These are phyloP conservation scores for Magnaporthales sp. DNA, from an alignment of 2,329 filamentous ascomycete genomes.

Conservation along the genomic window DNA sequence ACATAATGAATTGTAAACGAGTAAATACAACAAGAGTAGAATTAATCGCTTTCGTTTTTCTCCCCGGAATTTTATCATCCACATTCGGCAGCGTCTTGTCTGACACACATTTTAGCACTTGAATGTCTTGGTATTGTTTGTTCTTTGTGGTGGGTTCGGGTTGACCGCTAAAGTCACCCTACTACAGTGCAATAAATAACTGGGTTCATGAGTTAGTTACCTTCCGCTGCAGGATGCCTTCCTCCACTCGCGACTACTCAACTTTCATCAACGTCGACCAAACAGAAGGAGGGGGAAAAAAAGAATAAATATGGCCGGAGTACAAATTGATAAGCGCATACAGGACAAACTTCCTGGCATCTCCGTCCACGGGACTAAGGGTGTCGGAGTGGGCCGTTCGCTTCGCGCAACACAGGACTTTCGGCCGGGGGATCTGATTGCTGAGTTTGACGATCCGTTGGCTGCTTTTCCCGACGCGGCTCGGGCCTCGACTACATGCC, in stretches of 20 bases:
- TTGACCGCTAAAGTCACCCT: neutral
- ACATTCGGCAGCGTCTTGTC: no score
- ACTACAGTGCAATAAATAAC: neutral
- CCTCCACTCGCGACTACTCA: neutral
- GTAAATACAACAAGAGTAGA: neutral
- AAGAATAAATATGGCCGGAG: neutral
- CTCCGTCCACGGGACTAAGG: neutral
- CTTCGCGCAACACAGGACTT: conserved; percentile 34
- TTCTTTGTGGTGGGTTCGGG: neutral
- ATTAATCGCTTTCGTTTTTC: neutral
- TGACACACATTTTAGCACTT: neutral
- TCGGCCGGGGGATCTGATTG: conserved; percentile 35
- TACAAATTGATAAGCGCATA: neutral
- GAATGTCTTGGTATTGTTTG: neutral
- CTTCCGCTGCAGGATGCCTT: neutral
- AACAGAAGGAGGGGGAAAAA: neutral
- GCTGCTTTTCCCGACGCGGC: conserved; percentile 38
- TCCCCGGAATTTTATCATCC: neutral
- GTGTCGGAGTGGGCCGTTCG: conserved; percentile 22
- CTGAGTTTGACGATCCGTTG: conserved; percentile 31
- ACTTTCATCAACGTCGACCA: neutral
- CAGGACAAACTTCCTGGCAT: conserved; percentile 3
- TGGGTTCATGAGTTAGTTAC: neutral
- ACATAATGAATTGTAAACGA: neutral
- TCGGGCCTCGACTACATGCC: conserved; percentile 34